phyloP scores from a whole-genome alignment of 1,284 basidiomycete genomes.

The Leccinum fallax region DNA sequence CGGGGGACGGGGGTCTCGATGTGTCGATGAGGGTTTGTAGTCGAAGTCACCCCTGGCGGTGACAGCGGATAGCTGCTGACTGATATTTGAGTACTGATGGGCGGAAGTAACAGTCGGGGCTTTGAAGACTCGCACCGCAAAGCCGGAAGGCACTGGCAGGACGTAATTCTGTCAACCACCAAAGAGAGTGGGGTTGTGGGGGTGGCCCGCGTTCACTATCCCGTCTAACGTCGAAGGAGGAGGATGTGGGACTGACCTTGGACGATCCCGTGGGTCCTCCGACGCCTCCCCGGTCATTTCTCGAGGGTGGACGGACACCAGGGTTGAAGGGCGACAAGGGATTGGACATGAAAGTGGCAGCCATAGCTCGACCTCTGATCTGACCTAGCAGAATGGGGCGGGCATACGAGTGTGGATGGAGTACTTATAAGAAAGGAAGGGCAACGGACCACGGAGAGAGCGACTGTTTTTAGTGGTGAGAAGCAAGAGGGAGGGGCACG shows the following conservation, averaged over 20 bases:
- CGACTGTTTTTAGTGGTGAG: slow-evolving; percentile 33
- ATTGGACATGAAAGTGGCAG: slow-evolving; percentile 32
- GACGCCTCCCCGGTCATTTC: slow-evolving; percentile 30
- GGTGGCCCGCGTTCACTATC: slow-evolving; percentile 19
- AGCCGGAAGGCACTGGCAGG: slow-evolving; percentile 45
- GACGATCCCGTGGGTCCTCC: slow-evolving; percentile 29
- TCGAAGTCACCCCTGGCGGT: slow-evolving; percentile 45
- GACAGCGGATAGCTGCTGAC: slow-evolving; percentile 35
- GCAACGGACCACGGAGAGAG: slow-evolving; percentile 27
- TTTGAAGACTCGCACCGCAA: slow-evolving; percentile 56
- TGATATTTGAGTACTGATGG: slow-evolving; percentile 34
- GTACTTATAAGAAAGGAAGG: slow-evolving; percentile 30
- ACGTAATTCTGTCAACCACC: slow-evolving; percentile 33
- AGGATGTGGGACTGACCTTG: slow-evolving; percentile 28
- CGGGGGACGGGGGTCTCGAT: slow-evolving; percentile 31
- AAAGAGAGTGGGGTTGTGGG: slow-evolving; percentile 6
- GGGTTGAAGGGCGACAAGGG: slow-evolving; percentile 35
- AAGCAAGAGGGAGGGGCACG: slow-evolving; percentile 25
- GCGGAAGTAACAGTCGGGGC: slow-evolving; percentile 41
- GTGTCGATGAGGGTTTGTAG: slow-evolving; percentile 38
- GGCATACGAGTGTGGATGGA: slow-evolving; percentile 24
- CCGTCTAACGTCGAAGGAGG: slow-evolving; percentile 5
- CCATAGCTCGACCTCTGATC: slow-evolving; percentile 28
- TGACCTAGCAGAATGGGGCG: slow-evolving; percentile 27
- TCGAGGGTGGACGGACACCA: slow-evolving; percentile 34